Conservation (phyloP, 2,329 filamentous ascomycete species). For the Microdochium trichocladiopsis region DNA sequence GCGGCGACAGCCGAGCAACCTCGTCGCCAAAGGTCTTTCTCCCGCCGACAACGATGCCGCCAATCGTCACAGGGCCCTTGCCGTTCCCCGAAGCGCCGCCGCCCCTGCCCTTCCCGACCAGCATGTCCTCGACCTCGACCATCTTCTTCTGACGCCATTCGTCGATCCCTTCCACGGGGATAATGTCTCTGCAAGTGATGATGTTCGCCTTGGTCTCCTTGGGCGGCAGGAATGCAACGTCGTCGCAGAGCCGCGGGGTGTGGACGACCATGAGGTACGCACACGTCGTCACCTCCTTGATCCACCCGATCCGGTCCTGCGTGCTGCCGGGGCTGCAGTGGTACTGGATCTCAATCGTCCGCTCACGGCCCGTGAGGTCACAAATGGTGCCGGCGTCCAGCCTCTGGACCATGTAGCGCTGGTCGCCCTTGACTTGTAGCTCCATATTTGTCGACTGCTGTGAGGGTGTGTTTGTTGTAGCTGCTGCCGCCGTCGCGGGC, state of each 20-base stretch:
- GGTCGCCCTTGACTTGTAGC: slow-evolving; percentile 75
- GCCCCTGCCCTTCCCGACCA: slow-evolving; percentile 18
- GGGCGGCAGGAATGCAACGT: slow-evolving; percentile 79
- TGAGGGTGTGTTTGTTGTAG: slow-evolving; percentile 9
- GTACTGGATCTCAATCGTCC: slow-evolving; percentile 78
- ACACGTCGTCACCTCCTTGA: slow-evolving; percentile 88
- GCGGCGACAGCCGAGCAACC: slow-evolving; percentile 36
- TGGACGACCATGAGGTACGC: slow-evolving; percentile 91
- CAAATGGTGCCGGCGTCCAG: slow-evolving; percentile 75
- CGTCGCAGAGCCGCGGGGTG: slow-evolving; percentile 80
- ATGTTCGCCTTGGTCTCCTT: slow-evolving; percentile 68
- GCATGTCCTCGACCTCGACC: slow-evolving; percentile 27
- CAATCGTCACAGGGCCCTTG: slow-evolving; percentile 31
- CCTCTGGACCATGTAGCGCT: slow-evolving; percentile 78
- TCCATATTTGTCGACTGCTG: slow-evolving; percentile 42
- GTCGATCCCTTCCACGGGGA: slow-evolving; percentile 44
- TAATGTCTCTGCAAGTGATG: slow-evolving; percentile 69
- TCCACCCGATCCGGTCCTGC: slow-evolving; percentile 76
- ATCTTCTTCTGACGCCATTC: slow-evolving; percentile 28
- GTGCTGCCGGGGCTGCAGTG: slow-evolving; percentile 70
- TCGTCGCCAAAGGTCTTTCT: slow-evolving; percentile 39
- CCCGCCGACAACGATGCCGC: slow-evolving; percentile 46
- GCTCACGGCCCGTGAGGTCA: slow-evolving; percentile 74
- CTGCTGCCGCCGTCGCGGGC: slow-evolving; percentile 11
- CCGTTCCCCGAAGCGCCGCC: slow-evolving; percentile 9